phyloP scores from a whole-genome alignment of 768 basidiomycete species.

The Phlegmacium glaucopus region DNA sequence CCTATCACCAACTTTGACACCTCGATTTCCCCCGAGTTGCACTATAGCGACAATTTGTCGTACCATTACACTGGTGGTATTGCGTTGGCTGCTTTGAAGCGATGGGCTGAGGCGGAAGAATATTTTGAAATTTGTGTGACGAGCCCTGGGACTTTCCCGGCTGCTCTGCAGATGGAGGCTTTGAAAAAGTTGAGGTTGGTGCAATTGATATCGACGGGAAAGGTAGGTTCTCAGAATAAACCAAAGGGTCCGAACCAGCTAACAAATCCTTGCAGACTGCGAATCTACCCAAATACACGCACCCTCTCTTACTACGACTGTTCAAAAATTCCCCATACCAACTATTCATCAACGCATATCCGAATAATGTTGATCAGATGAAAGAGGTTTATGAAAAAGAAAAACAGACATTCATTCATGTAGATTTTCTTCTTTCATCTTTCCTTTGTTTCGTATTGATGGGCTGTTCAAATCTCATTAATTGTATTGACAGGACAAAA shows the following conservation, averaged over 20 bases:
- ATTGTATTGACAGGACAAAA: conserved; percentile 53
- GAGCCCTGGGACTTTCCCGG: conserved; percentile 52
- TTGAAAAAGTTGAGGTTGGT: conserved; percentile 80
- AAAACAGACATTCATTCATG: conserved; percentile 44
- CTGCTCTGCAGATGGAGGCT: conserved; percentile 80
- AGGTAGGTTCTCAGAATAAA: conserved; percentile 37
- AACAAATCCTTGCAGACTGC: conserved; percentile 28
- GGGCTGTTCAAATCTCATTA: neutral
- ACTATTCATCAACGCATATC: conserved; percentile 63
- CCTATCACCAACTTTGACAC: conserved; percentile 68
- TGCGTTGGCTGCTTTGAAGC: conserved; percentile 58
- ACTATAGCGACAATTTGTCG: conserved; percentile 75
- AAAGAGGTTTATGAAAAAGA: conserved; percentile 53
- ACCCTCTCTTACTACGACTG: conserved; percentile 50
- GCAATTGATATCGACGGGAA: conserved; percentile 75
- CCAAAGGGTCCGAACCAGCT: neutral
- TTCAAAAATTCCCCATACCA: conserved; percentile 69
- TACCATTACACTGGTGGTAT: conserved; percentile 85
- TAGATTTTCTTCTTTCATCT: conserved; percentile 36
- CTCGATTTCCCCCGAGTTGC: conserved; percentile 45
- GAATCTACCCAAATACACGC: conserved; percentile 72
- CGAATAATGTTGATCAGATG: conserved; percentile 46
- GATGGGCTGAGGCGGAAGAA: conserved; percentile 69
- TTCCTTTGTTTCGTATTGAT: neutral
- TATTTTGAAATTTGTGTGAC: conserved; percentile 79